Conservation (phyloP, 129 eudicot species). For the Kitagawia praeruptora region DNA sequence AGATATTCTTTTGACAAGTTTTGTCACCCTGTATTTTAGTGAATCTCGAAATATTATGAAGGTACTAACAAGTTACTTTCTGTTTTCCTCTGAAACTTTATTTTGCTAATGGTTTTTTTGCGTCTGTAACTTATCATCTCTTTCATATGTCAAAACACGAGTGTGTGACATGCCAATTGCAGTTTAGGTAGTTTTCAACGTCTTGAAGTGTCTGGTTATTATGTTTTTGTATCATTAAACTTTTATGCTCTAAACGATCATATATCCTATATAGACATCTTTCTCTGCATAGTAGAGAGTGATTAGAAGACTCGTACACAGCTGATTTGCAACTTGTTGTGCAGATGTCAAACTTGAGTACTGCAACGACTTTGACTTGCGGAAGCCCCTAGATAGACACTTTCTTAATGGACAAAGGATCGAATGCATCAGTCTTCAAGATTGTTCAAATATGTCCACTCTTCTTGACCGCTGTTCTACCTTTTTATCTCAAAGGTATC, state of each 20-base stretch:
- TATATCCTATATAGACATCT: background rate
- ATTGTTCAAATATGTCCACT: constrained; percentile 41
- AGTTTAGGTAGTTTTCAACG: background rate
- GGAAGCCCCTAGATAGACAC: constrained; percentile 87
- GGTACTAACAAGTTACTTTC: background rate
- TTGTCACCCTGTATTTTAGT: background rate
- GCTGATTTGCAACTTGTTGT: constrained; percentile 8
- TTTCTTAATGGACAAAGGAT: constrained; percentile 44
- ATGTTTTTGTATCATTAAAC: background rate
- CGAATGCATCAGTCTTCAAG: constrained; percentile 70
- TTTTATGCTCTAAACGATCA: background rate
- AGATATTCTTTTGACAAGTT: background rate
- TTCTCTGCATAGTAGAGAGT: background rate
- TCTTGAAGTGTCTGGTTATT: background rate
- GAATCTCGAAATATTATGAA: background rate
- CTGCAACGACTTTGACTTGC: constrained; percentile 76
- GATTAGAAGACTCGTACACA: constrained; percentile 8
- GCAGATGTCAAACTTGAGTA: constrained; percentile 77
- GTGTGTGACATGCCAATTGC: background rate
- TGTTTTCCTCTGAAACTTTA: background rate
- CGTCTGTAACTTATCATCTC: background rate
- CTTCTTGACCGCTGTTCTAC: constrained; percentile 66
- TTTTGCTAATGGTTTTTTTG: background rate
- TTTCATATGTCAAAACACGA: background rate
- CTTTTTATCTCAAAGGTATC: constrained; percentile 74